phyloP scores from a whole-genome alignment of 306 rosid genomes.

The Fragaria nilgerrensis region DNA sequence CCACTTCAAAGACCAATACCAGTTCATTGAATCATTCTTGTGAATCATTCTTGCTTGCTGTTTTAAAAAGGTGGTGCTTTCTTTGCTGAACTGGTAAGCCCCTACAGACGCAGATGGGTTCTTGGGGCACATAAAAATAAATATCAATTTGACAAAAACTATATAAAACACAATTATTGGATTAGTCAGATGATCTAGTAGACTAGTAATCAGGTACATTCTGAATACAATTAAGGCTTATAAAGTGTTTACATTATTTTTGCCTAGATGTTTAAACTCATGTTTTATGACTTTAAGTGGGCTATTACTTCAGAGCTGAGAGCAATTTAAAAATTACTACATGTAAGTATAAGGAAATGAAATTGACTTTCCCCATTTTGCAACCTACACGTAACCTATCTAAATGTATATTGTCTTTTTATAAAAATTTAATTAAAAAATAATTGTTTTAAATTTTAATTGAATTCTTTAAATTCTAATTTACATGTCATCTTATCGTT shows the following conservation, averaged over 20 bases:
- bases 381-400: too few relatives aligned
- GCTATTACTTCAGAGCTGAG: accelerated
- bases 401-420: too few relatives aligned
- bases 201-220: neutral
- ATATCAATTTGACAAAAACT: neutral
- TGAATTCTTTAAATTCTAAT: too few relatives aligned
- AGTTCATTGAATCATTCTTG: neutral
- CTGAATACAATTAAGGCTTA: neutral
- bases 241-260: neutral
- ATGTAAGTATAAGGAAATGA: too few relatives aligned
- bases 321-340: too few relatives aligned
- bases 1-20: neutral
- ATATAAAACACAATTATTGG: neutral
- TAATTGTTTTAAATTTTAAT: too few relatives aligned
- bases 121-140: neutral
- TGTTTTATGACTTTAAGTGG: too few relatives aligned
- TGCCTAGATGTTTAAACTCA: too few relatives aligned
- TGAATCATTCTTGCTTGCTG: slow-evolving; percentile 1
- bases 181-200: neutral
- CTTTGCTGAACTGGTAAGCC: neutral
- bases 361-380: too few relatives aligned
- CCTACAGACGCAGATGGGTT: neutral
- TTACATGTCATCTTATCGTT: too few relatives aligned
- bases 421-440: too few relatives aligned
- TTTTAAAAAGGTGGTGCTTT: neutral